phyloP scores from a whole-genome alignment of 2,329 filamentous ascomycete genomes.

The Dothidotthia symphoricarpi region DNA sequence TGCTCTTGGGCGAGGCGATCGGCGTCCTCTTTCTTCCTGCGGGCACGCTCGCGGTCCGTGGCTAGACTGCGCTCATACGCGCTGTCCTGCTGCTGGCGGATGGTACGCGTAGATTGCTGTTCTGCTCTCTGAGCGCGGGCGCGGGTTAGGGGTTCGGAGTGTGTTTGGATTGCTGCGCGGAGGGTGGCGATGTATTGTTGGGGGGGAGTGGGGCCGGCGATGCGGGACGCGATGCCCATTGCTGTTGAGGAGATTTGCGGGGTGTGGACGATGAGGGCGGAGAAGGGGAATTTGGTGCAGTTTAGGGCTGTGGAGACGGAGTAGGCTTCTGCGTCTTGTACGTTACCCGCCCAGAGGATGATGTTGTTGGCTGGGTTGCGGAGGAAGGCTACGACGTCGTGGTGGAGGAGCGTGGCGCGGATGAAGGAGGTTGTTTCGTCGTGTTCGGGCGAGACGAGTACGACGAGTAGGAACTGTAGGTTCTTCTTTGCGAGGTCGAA shows the following conservation, averaged over 20 bases:
- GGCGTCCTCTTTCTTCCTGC: slow-evolving; percentile 73
- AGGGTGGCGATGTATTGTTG: slow-evolving; percentile 74
- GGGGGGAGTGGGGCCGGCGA: slow-evolving; percentile 69
- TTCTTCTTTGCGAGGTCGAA: slow-evolving; percentile 88
- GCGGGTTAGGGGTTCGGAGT: slow-evolving; percentile 71
- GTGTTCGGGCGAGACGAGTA: slow-evolving; percentile 88
- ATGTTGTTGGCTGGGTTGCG: slow-evolving; percentile 74
- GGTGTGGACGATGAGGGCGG: slow-evolving; percentile 81
- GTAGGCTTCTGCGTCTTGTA: slow-evolving; percentile 90
- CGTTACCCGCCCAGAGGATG: slow-evolving; percentile 87
- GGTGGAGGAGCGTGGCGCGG: slow-evolving; percentile 74
- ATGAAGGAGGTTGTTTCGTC: slow-evolving; percentile 85
- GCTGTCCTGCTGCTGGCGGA: slow-evolving; percentile 85
- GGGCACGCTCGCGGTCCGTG: slow-evolving; percentile 78
- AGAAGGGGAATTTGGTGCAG: slow-evolving; percentile 91
- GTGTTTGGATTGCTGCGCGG: slow-evolving; percentile 68
- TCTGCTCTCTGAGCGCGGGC: slow-evolving; percentile 75
- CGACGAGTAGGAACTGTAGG: slow-evolving; percentile 83
- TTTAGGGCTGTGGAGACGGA: slow-evolving; percentile 84
- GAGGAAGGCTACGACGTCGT: slow-evolving; percentile 71
- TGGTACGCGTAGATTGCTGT: slow-evolving; percentile 73
- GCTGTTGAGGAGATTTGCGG: slow-evolving; percentile 78
- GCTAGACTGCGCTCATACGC: slow-evolving; percentile 92
- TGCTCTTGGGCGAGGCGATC: slow-evolving; percentile 61
- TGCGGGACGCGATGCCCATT: slow-evolving; percentile 84